These are phyloP conservation scores for Crucibulum laeve DNA, from an alignment of 768 basidiomycete genomes.

Conservation along the genomic window DNA sequence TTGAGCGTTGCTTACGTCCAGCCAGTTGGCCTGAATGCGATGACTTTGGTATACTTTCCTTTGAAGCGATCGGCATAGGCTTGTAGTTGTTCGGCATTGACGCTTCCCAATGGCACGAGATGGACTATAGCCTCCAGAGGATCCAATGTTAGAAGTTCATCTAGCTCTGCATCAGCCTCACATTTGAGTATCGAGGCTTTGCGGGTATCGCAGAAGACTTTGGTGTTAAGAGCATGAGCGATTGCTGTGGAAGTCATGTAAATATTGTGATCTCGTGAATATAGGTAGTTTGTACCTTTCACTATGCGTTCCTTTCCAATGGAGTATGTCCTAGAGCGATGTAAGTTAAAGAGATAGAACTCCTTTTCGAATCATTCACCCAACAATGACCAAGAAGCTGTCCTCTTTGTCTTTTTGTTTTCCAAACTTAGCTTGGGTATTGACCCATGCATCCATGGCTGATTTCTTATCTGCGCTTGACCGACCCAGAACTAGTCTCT, in stretches of 20 bases:
- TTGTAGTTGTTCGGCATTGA: slow-evolving; percentile 74
- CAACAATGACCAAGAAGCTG: slow-evolving; percentile 61
- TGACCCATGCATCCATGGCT: slow-evolving; percentile 53
- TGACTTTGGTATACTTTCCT: slow-evolving; percentile 61
- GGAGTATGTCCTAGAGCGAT: slow-evolving; percentile 73
- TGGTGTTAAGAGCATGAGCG: slow-evolving; percentile 74
- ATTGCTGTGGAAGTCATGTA: slow-evolving; percentile 49
- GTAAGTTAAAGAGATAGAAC: slow-evolving; percentile 1
- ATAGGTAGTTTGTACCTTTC: slow-evolving; percentile 54
- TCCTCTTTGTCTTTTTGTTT: slow-evolving; percentile 32
- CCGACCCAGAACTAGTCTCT: slow-evolving; percentile 44
- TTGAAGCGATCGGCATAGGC: slow-evolving; percentile 74
- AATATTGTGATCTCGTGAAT: neutral
- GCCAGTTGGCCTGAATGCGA: slow-evolving; percentile 92
- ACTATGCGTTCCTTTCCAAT: slow-evolving; percentile 98
- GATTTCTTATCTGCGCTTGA: slow-evolving; percentile 21
- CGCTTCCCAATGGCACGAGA: slow-evolving; percentile 71
- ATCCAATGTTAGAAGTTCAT: slow-evolving; percentile 70
- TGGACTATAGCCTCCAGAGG: slow-evolving; percentile 80
- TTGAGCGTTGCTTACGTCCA: slow-evolving; percentile 73
- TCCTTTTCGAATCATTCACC: slow-evolving; percentile 38
- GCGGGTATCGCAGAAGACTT: slow-evolving; percentile 84
- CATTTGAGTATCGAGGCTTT: slow-evolving; percentile 83
- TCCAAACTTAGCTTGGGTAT: slow-evolving; percentile 16
- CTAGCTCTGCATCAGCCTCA: slow-evolving; percentile 79